phyloP scores from a whole-genome alignment of 116 monocot species.

The Thalassia testudinum region DNA sequence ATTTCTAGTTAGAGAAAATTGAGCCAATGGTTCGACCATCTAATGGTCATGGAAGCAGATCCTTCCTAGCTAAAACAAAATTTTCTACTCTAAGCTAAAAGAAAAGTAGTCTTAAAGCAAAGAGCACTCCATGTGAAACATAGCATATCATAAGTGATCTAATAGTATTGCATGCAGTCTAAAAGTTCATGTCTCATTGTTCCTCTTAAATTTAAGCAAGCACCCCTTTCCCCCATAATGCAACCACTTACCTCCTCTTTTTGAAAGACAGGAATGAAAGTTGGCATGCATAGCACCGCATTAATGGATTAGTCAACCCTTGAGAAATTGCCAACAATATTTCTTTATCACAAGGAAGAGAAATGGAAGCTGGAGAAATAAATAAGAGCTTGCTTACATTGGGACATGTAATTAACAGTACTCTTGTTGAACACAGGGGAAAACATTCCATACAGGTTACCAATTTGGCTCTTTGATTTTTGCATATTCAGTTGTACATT shows the following conservation, averaged over 20 bases:
- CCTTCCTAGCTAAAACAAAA: slow-evolving; percentile 35
- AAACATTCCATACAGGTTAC: slow-evolving; percentile 94
- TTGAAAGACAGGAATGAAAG: no score
- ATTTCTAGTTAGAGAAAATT: slow-evolving; percentile 61
- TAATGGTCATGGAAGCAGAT: slow-evolving; percentile 32
- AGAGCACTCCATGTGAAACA: slow-evolving; percentile 49
- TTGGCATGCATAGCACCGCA: no score
- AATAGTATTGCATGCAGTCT: no score
- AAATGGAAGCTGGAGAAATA: slow-evolving; percentile 98
- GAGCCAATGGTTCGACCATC: slow-evolving; percentile 52
- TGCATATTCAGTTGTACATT: not conserved
- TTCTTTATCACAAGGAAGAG: slow-evolving; percentile 63
- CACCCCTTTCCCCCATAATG: no score
- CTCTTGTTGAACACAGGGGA: slow-evolving; percentile 94
- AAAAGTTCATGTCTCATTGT: no score
- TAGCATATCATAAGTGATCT: no score
- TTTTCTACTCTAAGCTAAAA: slow-evolving; percentile 21
- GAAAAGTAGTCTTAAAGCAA: slow-evolving; percentile 70
- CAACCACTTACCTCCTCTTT: no score
- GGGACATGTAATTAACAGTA: slow-evolving; percentile 92
- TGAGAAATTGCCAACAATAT: not conserved
- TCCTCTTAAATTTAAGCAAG: no score
- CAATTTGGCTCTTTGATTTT: not conserved
- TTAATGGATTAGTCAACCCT: no score
- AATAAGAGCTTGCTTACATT: slow-evolving; percentile 99